Base-by-base conservation (phyloP, 2,329 filamentous ascomycete species). In the Calonectria ilicicola region DNA sequence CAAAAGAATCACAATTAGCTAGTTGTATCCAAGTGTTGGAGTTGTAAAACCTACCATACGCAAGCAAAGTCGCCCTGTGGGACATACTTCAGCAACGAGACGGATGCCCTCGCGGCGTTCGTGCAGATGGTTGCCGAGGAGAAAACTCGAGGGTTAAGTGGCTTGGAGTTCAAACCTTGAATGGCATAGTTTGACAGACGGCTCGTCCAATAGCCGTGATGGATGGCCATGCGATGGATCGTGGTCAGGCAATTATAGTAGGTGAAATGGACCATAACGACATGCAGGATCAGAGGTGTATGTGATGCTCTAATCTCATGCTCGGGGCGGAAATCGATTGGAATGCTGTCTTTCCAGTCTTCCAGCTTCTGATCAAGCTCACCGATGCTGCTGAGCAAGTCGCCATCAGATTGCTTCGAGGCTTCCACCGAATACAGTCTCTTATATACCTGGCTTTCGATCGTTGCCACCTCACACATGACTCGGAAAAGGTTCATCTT, bases 231-330 rank as follows among this genome's bases (percentile, higher is more conserved):
- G 65, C 97, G 94, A 83, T 99, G 97, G 75, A 99, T 98, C 0
- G 97, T 99, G 1, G 96, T 98, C 65, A 99, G 86, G 79, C 96
- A 98, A 83, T 99, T 99, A 87, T 98, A 98, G 84, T 99, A 99
- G 1, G 95, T 93, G 80, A 99, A 97, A 83, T 99, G 97, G 70
- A 99, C 87, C 82, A 98, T 95, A 73, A 98, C 96, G 65, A 99
- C 92, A 76, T 98, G 96, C 23, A 99, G 87, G 23, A 98, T 96
- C n/a, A 98, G 88, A 1, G 96, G 96, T 0, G 95, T 97, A 82
- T 98, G 95, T 0, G 93, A 94, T 0, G 95, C 95, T 83, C 95
- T 96, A 83, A 99, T 98, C 83, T 98, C 96, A 82, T 98, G 93
- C 83, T 98, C 97, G 0, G 97, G 97, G n/a, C 97, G 91, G 85